Evolutionary conservation across 441 rosid species (phyloP), one percentile per base, ranked within the genome.

Genomic region (Biscutella laevigata): DNA sequence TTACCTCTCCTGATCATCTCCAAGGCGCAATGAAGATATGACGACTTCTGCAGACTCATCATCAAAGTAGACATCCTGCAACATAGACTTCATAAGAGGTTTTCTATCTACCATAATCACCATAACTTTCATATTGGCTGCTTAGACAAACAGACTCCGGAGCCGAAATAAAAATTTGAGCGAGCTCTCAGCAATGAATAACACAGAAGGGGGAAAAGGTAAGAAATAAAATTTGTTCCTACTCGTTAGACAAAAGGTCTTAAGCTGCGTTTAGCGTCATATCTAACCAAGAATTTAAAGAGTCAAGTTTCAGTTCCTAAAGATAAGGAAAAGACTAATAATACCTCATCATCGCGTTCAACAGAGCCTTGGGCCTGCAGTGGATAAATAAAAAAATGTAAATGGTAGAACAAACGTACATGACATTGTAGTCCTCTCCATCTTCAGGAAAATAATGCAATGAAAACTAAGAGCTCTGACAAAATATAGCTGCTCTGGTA

Each of bases 11-110:
- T 83, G 81, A 67, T 85, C 96, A 61, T 83, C 94, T 61, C 96
- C 98, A 44, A 91, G 76, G 30, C 95, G 90, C 67, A 91, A 73
- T 50, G 98, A 87, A 63, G 98, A 91, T 70, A 91, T 85, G 54
- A 91, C 95, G n/a, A 87, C 95, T 71, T 91, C 98, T 37, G 96
- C 98, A 70, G 96, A 91, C 73, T 87, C 94, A 70, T 91, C 96
- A 74, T 91, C 98, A 66, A 91, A 91, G 84, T 91, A 91, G 54
- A 91, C 95, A 74, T 91, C 98, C 98, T 91, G 88, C 49, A 43
- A 71, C 53, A 14, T 40, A 58, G 3, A 54, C 58, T 41, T 47
- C 51, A 48, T 72, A 28, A 56, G 67, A 69, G 46, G 35, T 46
- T 55, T 57, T 55, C 46, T 53, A 36, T 35, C 40, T 27, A 40